Evolutionary conservation across 176 grass and related monocot genomes (phyloP).

Genomic region (Triticum timopheevii): DNA sequence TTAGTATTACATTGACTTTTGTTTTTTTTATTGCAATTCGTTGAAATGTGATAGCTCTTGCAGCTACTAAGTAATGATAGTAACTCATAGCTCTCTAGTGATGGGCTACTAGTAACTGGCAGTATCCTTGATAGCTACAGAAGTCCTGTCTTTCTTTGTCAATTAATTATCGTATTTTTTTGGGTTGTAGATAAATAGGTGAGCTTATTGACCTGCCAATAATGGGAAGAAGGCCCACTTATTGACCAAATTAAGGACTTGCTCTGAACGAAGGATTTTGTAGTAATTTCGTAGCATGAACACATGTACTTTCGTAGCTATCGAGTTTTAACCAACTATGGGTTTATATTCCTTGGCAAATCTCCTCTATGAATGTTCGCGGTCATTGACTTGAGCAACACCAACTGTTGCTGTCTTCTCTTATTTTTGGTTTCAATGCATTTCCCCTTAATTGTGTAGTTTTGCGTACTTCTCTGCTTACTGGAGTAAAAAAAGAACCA

Average conservation of each 20-base stretch:
- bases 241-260: not conserved
- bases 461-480: conserved; percentile 1
- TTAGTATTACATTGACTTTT: not conserved
- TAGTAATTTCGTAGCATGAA: not conserved
- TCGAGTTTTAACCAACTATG: not conserved
- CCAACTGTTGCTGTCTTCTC: not conserved
- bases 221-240: not conserved
- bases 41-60: not conserved
- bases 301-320: not conserved
- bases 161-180: conserved; percentile 1
- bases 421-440: conserved; percentile 8
- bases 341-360: not conserved
- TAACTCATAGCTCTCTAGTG: not conserved
- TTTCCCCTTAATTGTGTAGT: not conserved
- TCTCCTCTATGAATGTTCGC: not conserved
- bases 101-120: not conserved
- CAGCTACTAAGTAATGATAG: not conserved
- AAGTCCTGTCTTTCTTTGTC: not conserved
- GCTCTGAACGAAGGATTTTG: not conserved
- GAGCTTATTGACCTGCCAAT: not conserved
- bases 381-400: not conserved
- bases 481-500: not conserved
- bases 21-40: not conserved
- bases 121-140: not conserved
- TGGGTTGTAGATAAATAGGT: not conserved